Evolutionary conservation across 305 asterid species (phyloP).

Genomic region (Vinca major): DNA sequence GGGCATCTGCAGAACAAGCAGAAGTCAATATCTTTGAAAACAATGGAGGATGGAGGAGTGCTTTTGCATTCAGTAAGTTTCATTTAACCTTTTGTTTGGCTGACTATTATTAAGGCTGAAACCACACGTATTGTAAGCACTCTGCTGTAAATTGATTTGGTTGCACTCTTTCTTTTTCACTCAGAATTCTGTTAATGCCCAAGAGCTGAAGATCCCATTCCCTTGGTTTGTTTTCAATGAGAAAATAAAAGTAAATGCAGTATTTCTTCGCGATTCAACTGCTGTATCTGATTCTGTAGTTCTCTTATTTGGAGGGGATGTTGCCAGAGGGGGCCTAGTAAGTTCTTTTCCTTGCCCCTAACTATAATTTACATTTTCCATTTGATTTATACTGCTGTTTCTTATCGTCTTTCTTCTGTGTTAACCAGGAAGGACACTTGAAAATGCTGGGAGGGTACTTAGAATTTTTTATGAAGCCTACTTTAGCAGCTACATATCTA

Average conservation of each 20-base stretch:
- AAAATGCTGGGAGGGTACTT: slow-evolving; percentile 89
- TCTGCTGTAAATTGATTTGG: slow-evolving; percentile 16
- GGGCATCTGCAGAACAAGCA: slow-evolving; percentile 68
- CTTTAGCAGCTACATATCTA: slow-evolving; percentile 54
- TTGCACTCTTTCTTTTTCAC: slow-evolving; percentile 11
- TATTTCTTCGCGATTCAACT: slow-evolving; percentile 88
- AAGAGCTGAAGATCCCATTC: slow-evolving; percentile 59
- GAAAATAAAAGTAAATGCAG: slow-evolving; percentile 82
- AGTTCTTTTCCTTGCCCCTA: slow-evolving; percentile 25
- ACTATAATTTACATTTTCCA: slow-evolving; percentile 14
- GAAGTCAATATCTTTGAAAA: slow-evolving; percentile 69
- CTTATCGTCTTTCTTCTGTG: slow-evolving; percentile 1
- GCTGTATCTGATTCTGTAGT: slow-evolving; percentile 78
- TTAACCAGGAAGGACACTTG: slow-evolving; percentile 69
- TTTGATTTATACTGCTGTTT: slow-evolving; percentile 14
- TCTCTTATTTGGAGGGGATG: slow-evolving; percentile 78
- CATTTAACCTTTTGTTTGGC: slow-evolving; percentile 11
- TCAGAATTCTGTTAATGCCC: slow-evolving; percentile 80
- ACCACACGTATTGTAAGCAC: not conserved
- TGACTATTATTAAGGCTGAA: not conserved
- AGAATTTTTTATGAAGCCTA: slow-evolving; percentile 80
- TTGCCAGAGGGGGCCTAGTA: slow-evolving; percentile 55
- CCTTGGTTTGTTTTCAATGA: slow-evolving; percentile 96
- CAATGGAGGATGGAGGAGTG: slow-evolving; percentile 90
- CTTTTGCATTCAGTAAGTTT: slow-evolving; percentile 75